Evolutionary conservation across 164 flowering plant genomes (phyloP).

Genomic region (Nymphaea thermarum): DNA sequence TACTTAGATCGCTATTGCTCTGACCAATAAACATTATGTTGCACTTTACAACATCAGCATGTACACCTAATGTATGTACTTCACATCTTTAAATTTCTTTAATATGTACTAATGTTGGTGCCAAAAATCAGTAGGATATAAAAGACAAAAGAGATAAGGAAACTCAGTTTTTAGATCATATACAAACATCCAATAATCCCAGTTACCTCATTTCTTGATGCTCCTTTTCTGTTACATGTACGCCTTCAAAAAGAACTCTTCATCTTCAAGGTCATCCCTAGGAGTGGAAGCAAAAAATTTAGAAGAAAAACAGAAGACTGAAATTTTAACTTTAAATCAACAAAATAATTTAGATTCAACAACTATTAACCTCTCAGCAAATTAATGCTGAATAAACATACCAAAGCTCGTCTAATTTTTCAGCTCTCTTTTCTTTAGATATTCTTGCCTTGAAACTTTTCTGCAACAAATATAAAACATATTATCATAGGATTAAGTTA

Average conservation of each 20-base stretch:
- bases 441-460: constrained; percentile 81
- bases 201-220: constrained; percentile 59
- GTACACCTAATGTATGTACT: no score
- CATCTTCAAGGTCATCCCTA: constrained; percentile 96
- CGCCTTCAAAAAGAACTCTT: constrained; percentile 77
- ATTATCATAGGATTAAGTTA: no score
- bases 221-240: constrained; percentile 72
- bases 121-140: no score
- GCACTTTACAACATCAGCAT: no score
- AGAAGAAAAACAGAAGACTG: neutral
- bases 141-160: no score
- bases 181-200: no score
- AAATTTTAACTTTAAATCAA: neutral
- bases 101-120: no score
- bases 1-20: no score
- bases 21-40: no score
- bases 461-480: constrained; percentile 23
- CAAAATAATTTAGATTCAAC: neutral
- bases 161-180: no score
- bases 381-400: constrained; percentile 12
- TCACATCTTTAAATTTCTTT: no score
- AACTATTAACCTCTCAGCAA: neutral
- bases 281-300: constrained; percentile 1
- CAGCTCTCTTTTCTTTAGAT: constrained; percentile 66
- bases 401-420: constrained; percentile 88